A percentile compares a stretch with the other conserved stretches of the same genome.
Evolutionary conservation across 1,284 basidiomycete genomes (phyloP).

Genomic region (Hemileia vastatrix): DNA sequence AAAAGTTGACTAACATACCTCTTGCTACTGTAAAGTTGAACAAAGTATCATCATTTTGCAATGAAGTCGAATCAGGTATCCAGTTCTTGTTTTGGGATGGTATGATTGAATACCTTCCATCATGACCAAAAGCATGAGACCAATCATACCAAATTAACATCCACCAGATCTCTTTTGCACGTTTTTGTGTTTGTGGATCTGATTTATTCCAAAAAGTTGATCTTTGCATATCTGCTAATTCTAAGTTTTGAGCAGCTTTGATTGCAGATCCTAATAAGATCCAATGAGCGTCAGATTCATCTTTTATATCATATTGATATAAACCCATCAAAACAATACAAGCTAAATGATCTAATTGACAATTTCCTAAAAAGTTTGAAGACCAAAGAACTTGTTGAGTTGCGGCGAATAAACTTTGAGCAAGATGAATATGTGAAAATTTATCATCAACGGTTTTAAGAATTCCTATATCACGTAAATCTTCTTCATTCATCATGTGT

Average conservation of each 20-base stretch:
- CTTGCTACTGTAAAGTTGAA: too few relatives aligned
- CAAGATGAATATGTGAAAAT: too few relatives aligned
- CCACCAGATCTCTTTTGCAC: too few relatives aligned
- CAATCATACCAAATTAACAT: too few relatives aligned
- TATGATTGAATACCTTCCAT: too few relatives aligned
- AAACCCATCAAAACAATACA: slow-evolving; percentile 36
- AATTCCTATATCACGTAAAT: slow-evolving; percentile 24
- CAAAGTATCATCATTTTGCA: too few relatives aligned
- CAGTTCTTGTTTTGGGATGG: too few relatives aligned
- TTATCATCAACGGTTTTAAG: slow-evolving; percentile 26
- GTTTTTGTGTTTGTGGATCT: too few relatives aligned
- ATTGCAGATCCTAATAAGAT: slow-evolving; percentile 36
- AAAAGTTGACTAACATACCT: too few relatives aligned
- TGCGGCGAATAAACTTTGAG: slow-evolving; percentile 33
- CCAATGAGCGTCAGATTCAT: slow-evolving; percentile 37
- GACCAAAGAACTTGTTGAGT: slow-evolving; percentile 35
- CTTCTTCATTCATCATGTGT: slow-evolving; percentile 32
- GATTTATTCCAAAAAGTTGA: slow-evolving; percentile 26
- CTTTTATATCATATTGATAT: slow-evolving; percentile 39
- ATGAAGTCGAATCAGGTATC: too few relatives aligned
- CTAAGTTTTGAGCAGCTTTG: slow-evolving; percentile 33
- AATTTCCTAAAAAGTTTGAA: slow-evolving; percentile 35
- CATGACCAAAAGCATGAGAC: too few relatives aligned
- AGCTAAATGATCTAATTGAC: slow-evolving; percentile 37
- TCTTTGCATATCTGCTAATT: slow-evolving; percentile 28